Conservation (phyloP, 495 filamentous ascomycete species). For the Ramalina intermedia region DNA sequence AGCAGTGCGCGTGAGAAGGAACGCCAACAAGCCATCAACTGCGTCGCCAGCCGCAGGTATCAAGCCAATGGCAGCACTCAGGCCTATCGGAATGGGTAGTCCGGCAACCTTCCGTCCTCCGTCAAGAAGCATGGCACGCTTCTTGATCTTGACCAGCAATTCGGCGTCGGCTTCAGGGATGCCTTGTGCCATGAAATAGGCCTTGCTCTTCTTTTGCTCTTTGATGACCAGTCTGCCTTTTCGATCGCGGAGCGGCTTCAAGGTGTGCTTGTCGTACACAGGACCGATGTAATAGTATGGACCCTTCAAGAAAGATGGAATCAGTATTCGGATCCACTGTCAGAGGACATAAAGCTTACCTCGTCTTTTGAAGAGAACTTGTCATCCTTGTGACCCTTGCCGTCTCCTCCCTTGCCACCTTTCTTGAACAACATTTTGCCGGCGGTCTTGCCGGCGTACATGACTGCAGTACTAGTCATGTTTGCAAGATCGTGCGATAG, state of each 20-base stretch:
- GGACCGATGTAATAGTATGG: conserved; percentile 63
- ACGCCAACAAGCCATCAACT: conserved; percentile 50
- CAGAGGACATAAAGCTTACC: no score
- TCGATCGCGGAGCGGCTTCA: conserved; percentile 9
- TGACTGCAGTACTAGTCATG: no score
- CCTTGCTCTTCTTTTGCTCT: conserved; percentile 37
- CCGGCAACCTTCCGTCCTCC: conserved; percentile 47
- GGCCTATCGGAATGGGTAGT: conserved; percentile 46
- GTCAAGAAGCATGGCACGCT: conserved; percentile 69
- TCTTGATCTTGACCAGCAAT: conserved; percentile 66
- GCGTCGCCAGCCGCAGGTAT: conserved; percentile 71
- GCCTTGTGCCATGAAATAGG: conserved; percentile 38
- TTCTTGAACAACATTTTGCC: no score
- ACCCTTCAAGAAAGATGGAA: conserved; percentile 28
- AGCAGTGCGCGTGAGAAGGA: conserved; percentile 55
- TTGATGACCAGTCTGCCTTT: conserved; percentile 42
- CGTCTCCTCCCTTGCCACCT: no score
- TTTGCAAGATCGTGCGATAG: no score
- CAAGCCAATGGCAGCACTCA: conserved; percentile 65
- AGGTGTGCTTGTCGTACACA: background rate
- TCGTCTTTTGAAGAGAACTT: no score
- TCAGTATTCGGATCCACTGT: background rate
- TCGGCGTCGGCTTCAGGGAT: conserved; percentile 66
- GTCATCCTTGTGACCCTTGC: no score
- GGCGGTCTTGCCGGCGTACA: no score